phyloP scores from a whole-genome alignment of 2,329 filamentous ascomycete genomes.

The Diaporthe amygdali region DNA sequence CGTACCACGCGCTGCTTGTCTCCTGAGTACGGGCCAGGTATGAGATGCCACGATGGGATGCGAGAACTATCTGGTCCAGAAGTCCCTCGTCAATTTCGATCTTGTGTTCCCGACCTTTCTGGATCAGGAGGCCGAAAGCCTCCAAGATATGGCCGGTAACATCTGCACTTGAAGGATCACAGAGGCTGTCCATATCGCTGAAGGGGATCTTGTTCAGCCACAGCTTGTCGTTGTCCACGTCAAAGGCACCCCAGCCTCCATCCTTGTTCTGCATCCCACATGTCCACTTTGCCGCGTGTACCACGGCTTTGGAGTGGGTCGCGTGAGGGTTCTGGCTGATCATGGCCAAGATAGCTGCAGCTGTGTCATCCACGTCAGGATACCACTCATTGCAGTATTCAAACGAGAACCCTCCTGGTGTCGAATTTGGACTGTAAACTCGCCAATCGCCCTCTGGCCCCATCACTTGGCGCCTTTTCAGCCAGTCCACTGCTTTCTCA shows the following conservation, averaged over 20 bases:
- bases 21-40: neutral
- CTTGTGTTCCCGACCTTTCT: too few relatives aligned
- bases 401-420: constrained; percentile 36
- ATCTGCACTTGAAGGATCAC: constrained; percentile 38
- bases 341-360: constrained; percentile 34
- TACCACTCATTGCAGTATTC: constrained; percentile 35
- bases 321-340: constrained; percentile 30
- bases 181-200: constrained; percentile 41
- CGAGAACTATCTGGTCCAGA: neutral
- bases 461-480: neutral
- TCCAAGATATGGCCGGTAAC: constrained; percentile 33
- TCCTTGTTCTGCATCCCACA: constrained; percentile 41
- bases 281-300: constrained; percentile 31
- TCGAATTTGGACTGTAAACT: constrained; percentile 29
- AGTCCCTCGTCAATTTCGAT: neutral
- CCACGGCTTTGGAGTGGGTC: neutral
- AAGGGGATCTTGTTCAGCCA: constrained; percentile 42
- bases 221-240: constrained; percentile 36
- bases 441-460: constrained; percentile 33
- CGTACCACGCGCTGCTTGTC: neutral
- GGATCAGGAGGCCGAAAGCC: neutral
- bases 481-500: neutral
- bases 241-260: constrained; percentile 41
- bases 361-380: constrained; percentile 39
- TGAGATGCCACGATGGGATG: neutral